phyloP scores from a whole-genome alignment of 2,329 filamentous ascomycete genomes.

The Geosmithia putterillii region DNA sequence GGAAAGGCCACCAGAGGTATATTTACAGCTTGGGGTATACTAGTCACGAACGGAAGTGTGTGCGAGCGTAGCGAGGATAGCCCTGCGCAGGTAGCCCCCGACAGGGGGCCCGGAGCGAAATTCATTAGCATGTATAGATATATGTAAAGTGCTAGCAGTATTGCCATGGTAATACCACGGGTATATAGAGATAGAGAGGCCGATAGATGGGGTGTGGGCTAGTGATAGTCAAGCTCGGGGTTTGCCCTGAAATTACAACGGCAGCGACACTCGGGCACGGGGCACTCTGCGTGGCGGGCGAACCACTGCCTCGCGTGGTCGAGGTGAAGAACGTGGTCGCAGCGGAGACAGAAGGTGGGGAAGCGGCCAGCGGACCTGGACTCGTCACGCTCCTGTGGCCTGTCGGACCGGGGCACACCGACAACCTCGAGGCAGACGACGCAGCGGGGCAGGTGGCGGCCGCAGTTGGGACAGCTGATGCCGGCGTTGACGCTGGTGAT shows the following conservation, averaged over 20 bases:
- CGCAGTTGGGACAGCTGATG: constrained; percentile 54
- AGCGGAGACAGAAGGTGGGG: constrained; percentile 57
- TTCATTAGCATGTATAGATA: too few relatives aligned
- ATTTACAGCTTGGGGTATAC: too few relatives aligned
- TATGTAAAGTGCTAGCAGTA: too few relatives aligned
- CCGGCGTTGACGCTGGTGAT: constrained; percentile 45
- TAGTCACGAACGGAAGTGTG: too few relatives aligned
- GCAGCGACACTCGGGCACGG: constrained; percentile 56
- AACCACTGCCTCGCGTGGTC: constrained; percentile 60
- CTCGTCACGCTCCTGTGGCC: constrained; percentile 38
- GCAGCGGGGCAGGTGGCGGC: constrained; percentile 53
- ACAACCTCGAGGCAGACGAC: constrained; percentile 57
- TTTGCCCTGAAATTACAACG: constrained; percentile 50
- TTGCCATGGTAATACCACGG: too few relatives aligned
- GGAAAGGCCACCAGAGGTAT: too few relatives aligned
- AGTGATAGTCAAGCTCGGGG: constrained; percentile 40
- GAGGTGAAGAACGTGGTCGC: constrained; percentile 55
- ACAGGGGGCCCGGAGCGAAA: too few relatives aligned
- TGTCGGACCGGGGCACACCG: constrained; percentile 49
- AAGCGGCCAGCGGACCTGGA: constrained; percentile 41
- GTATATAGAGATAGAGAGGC: too few relatives aligned
- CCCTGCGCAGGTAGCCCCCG: too few relatives aligned
- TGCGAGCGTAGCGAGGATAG: too few relatives aligned
- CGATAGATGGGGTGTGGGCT: too few relatives aligned
- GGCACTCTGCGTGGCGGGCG: constrained; percentile 50